These are phyloP conservation scores for Cyclocybe cylindracea DNA, from an alignment of 768 basidiomycete species.

Conservation along the genomic window DNA sequence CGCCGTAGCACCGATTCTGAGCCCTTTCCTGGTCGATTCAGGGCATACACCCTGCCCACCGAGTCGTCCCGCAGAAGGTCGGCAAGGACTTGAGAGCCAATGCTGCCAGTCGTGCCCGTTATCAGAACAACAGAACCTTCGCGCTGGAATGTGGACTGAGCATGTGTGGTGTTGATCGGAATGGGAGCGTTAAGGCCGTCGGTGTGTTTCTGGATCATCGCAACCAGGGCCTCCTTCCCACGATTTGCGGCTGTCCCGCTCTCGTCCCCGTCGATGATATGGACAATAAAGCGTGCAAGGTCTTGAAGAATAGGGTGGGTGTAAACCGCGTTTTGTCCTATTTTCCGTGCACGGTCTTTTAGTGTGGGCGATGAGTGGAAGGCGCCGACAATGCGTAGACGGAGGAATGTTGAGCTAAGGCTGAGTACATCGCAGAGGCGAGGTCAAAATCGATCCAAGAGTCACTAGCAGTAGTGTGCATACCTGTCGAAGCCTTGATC, in stretches of 20 bases:
- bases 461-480: neutral
- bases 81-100: too few relatives aligned
- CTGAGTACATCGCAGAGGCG: slow-evolving; percentile 3
- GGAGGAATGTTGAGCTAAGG: slow-evolving; percentile 28
- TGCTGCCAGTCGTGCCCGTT: too few relatives aligned
- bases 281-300: slow-evolving; percentile 18
- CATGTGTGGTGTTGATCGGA: too few relatives aligned
- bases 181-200: too few relatives aligned
- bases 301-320: slow-evolving; percentile 24
- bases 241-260: slow-evolving; percentile 3
- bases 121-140: too few relatives aligned
- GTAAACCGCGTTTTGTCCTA: slow-evolving; percentile 31
- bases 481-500: slow-evolving; percentile 31
- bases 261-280: slow-evolving; percentile 11
- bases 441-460: neutral
- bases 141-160: too few relatives aligned
- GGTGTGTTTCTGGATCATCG: slow-evolving; percentile 4
- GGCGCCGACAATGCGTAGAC: slow-evolving; percentile 33
- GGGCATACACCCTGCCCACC: neutral
- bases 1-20: too few relatives aligned
- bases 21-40: too few relatives aligned
- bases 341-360: slow-evolving; percentile 20
- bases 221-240: neutral
- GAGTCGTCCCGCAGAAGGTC: too few relatives aligned
- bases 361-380: slow-evolving; percentile 23